These are phyloP conservation scores for Graphilbum fragrans DNA, from an alignment of 2,329 filamentous ascomycete species.

Conservation along the genomic window DNA sequence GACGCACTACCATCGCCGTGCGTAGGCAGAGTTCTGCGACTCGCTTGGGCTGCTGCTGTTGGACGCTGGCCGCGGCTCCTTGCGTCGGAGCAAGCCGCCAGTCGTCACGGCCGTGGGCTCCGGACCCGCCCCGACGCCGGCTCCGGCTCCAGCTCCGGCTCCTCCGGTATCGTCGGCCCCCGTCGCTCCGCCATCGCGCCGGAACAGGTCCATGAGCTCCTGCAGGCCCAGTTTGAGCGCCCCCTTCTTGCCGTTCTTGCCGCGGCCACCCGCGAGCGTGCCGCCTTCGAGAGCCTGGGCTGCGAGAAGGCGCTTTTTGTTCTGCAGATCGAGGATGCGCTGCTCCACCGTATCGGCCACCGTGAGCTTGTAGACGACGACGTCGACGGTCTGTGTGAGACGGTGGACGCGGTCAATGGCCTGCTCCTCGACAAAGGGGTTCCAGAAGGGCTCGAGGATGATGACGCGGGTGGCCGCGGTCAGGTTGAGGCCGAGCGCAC, in stretches of 20 bases:
- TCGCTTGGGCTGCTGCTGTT: background rate
- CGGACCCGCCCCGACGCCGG: background rate
- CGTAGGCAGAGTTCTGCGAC: slow-evolving; percentile 6
- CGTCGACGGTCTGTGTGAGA: slow-evolving; percentile 91
- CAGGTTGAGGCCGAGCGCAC: slow-evolving; percentile 82
- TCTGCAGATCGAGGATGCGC: slow-evolving; percentile 85
- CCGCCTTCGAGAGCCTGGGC: slow-evolving; percentile 80
- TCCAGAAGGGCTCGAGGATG: slow-evolving; percentile 97
- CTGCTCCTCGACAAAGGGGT: slow-evolving; percentile 97
- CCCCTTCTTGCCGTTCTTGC: slow-evolving; percentile 43
- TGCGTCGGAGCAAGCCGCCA: slow-evolving; percentile 6
- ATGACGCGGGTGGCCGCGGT: slow-evolving; percentile 89
- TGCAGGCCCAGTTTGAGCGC: slow-evolving; percentile 77
- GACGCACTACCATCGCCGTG: slow-evolving; percentile 7
- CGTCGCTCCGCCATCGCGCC: slow-evolving; percentile 35
- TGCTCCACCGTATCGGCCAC: slow-evolving; percentile 82
- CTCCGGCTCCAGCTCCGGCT: background rate
- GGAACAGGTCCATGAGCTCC: slow-evolving; percentile 87
- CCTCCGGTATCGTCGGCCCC: background rate
- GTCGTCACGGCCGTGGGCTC: background rate
- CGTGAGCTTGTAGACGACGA: slow-evolving; percentile 89
- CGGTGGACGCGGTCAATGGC: slow-evolving; percentile 97
- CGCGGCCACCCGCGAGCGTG: slow-evolving; percentile 31
- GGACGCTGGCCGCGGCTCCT: background rate
- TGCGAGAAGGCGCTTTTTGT: slow-evolving; percentile 87